Evolutionary conservation across 164 flowering plant genomes (phyloP).

Genomic region (Sextonia rubra): DNA sequence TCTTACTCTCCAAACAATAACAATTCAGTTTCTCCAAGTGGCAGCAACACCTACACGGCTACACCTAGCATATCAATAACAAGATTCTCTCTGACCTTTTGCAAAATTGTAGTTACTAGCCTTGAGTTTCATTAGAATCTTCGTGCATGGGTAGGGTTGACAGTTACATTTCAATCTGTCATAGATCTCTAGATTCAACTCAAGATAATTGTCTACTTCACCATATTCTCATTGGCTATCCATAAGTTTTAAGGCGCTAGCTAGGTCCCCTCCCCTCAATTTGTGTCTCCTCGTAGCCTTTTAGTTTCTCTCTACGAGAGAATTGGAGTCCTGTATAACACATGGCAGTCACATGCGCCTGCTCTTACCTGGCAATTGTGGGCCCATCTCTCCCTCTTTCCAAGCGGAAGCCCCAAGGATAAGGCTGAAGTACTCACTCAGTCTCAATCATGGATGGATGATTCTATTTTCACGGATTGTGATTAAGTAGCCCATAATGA

Average conservation of each 20-base stretch:
- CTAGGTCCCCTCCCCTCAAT: slow-evolving; percentile 14
- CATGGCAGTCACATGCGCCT: slow-evolving; percentile 4
- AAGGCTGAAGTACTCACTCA: neutral
- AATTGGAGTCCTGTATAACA: neutral
- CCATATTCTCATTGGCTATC: neutral
- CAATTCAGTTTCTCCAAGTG: neutral
- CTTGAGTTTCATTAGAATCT: neutral
- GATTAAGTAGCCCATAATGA: neutral
- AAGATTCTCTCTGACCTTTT: neutral
- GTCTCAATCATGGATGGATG: neutral
- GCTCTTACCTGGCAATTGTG: slow-evolving; percentile 6
- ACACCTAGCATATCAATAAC: neutral
- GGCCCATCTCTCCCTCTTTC: neutral
- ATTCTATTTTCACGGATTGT: neutral
- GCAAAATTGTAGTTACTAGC: neutral
- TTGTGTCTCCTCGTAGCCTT: slow-evolving; percentile 1
- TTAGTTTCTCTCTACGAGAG: neutral
- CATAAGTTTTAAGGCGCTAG: neutral
- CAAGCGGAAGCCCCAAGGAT: neutral
- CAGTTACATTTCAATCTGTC: neutral
- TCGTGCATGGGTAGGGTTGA: neutral
- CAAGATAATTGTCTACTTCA: neutral
- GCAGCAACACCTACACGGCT: too few species aligned
- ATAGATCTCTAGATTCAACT: neutral
- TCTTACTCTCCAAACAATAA: slow-evolving; percentile 3